phyloP scores from a whole-genome alignment of 2,329 filamentous ascomycete genomes.

The Botrytis paeoniae region DNA sequence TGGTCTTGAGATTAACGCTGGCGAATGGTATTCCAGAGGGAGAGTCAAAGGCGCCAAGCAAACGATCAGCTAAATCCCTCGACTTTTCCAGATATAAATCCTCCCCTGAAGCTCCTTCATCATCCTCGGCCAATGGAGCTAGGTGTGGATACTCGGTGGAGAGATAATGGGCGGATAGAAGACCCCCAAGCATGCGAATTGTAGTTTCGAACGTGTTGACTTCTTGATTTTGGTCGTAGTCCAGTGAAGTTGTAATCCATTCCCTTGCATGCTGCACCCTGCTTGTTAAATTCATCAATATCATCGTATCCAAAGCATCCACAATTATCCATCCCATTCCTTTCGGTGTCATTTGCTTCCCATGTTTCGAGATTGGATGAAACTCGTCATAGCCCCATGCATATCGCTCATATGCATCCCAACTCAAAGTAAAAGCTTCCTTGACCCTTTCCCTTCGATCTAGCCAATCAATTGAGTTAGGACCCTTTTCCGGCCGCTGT shows the following conservation, averaged over 20 bases:
- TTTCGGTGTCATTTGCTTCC: conserved; percentile 78
- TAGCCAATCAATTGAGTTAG: conserved; percentile 64
- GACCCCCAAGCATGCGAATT: conserved; percentile 91
- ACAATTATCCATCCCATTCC: conserved; percentile 98
- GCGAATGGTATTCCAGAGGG: conserved; percentile 83
- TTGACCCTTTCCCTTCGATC: conserved; percentile 76
- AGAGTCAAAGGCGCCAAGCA: conserved; percentile 85
- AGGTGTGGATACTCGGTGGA: conserved; percentile 78
- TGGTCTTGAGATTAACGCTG: conserved; percentile 81
- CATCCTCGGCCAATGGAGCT: conserved; percentile 69
- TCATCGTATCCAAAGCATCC: conserved; percentile 92
- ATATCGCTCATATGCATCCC: conserved; percentile 88
- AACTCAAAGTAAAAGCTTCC: conserved; percentile 87
- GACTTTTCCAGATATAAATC: conserved; percentile 96
- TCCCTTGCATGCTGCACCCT: conserved; percentile 80
- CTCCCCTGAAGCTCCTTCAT: conserved; percentile 71
- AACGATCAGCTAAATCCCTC: conserved; percentile 82
- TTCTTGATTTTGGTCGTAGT: conserved; percentile 89
- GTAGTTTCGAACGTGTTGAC: conserved; percentile 98
- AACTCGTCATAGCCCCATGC: conserved; percentile 94
- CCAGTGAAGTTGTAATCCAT: conserved; percentile 79
- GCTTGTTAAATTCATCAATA: conserved; percentile 94
- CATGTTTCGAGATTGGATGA: conserved; percentile 75
- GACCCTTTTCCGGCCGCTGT: conserved; percentile 46
- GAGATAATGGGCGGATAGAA: conserved; percentile 93